Evolutionary conservation across 768 basidiomycete genomes (phyloP), one percentile per base, ranked within the genome.

Genomic region (Obba rivulosa): DNA sequence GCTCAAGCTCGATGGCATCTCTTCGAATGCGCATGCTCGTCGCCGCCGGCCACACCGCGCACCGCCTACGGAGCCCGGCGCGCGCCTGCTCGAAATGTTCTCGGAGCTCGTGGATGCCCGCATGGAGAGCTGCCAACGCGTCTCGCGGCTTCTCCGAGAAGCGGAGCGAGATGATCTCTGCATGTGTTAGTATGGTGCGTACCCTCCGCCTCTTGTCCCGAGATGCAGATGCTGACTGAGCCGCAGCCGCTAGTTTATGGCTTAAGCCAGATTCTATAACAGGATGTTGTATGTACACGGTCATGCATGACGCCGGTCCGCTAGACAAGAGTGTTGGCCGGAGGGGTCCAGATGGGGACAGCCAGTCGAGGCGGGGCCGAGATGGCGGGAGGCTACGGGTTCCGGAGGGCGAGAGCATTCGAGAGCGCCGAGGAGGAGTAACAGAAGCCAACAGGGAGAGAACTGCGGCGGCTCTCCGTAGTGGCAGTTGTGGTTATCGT

Each of bases 81-180:
- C 80, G 22, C 76, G 72, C 46, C 73, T 88, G 45, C 67, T 88
- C 51, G 75, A 80, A 56, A 75, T 80, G 71, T 85, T 84, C 58
- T 82, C 82, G 49, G 75, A 78, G 51, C 80, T 88, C 69, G 78
- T 87, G 71, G 81, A 85, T 57, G 72, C 79, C 2, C 75, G 86
- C 46, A 80, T 88, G 76, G 85, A 87, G 64, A 86, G 83, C 58
- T 88, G 86, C 62, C 75, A 82, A 54, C 72, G 83, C 28, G 71
- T 85, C 45, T 78, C 78, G 53, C 74, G 73, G 41, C 69, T 87
- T 52, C 75, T 85, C 34, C 66, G 53, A 48, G 51, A 52, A 36
- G 46, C 57, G 45, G 36, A 50, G 52, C 44, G 50, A 17, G 51
- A 49, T 48, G 37, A 40, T 38, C 46, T 47, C n/a, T 47, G 36